Evolutionary conservation across 176 grass and related monocot species (phyloP).

Genomic region (Urochloa ruziziensis): DNA sequence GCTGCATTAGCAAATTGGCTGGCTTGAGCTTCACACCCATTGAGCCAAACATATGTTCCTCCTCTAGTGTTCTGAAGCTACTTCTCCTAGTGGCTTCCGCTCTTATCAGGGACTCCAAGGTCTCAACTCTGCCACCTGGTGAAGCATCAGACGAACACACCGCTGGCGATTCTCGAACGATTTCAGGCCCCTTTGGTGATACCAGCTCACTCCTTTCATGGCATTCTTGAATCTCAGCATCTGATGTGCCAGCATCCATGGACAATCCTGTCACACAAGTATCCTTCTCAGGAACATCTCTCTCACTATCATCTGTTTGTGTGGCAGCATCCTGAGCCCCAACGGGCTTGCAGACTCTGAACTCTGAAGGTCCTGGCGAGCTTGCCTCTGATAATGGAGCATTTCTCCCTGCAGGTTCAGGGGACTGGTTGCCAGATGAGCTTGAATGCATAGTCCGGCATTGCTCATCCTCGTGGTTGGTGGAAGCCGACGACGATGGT

Average conservation of each 20-base stretch:
- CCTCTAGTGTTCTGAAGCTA: constrained; percentile 59
- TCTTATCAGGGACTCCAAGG: constrained; percentile 89
- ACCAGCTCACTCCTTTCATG: not conserved
- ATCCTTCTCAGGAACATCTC: constrained; percentile 8
- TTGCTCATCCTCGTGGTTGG: constrained; percentile 43
- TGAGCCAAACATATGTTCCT: constrained; percentile 57
- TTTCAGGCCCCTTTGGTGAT: constrained; percentile 28
- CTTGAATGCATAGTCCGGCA: constrained; percentile 34
- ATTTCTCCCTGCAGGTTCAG: constrained; percentile 29
- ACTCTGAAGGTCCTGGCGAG: constrained; percentile 56
- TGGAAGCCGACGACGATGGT: constrained; percentile 32
- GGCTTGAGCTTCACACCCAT: constrained; percentile 61
- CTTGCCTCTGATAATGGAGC: constrained; percentile 51
- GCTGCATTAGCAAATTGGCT: constrained; percentile 84
- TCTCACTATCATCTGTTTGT: constrained; percentile 69
- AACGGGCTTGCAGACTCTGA: constrained; percentile 54
- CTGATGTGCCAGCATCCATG: constrained; percentile 36
- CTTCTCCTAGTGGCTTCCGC: constrained; percentile 74
- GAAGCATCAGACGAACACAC: constrained; percentile 49
- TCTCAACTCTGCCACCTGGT: constrained; percentile 62
- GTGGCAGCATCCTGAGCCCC: constrained; percentile 82
- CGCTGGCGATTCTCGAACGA: constrained; percentile 48
- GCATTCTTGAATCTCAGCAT: constrained; percentile 42
- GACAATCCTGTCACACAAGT: constrained; percentile 1
- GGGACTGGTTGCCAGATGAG: constrained; percentile 53